Percentiles rank a stretch among this genome's conserved stretches.
Evolutionary conservation across 257 asterid genomes (phyloP).

Genomic region (Nemophila menziesii): DNA sequence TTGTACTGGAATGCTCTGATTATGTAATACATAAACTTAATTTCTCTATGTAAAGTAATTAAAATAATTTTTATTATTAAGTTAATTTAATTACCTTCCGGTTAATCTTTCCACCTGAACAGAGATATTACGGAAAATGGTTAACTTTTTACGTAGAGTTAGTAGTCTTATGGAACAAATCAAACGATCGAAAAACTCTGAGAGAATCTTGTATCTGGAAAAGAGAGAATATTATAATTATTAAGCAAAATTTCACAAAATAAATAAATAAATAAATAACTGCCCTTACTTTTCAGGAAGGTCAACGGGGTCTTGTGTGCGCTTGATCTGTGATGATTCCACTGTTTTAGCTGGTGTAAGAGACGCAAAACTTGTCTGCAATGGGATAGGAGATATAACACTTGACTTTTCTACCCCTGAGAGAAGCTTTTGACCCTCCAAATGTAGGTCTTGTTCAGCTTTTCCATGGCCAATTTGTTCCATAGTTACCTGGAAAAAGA

Average conservation of each 20-base stretch:
- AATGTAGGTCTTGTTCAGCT: slow-evolving; percentile 6
- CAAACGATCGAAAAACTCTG: slow-evolving; percentile 52
- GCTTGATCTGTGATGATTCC: slow-evolving; percentile 34
- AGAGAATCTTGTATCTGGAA: slow-evolving; percentile 36
- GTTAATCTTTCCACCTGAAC: slow-evolving; percentile 50
- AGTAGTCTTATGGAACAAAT: slow-evolving; percentile 58
- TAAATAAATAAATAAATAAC: slow-evolving; percentile 3
- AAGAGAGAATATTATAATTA: slow-evolving; percentile 3
- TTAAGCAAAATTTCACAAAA: background rate
- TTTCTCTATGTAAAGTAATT: too few species aligned
- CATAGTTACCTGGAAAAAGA: slow-evolving; percentile 14
- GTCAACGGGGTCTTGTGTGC: slow-evolving; percentile 17
- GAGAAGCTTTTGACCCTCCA: slow-evolving; percentile 7
- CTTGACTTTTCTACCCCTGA: slow-evolving; percentile 7
- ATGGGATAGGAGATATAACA: slow-evolving; percentile 10
- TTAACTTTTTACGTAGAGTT: slow-evolving; percentile 34
- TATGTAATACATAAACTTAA: background rate
- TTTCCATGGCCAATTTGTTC: slow-evolving; percentile 17
- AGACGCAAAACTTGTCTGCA: slow-evolving; percentile 27
- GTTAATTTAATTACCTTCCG: slow-evolving; percentile 39
- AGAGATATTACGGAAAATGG: slow-evolving; percentile 44
- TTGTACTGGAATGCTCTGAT: slow-evolving; percentile 42
- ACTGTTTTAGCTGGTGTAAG: slow-evolving; percentile 51
- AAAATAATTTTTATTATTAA: too few species aligned
- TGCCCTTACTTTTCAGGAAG: slow-evolving; percentile 56